Evolutionary conservation across 768 basidiomycete species (phyloP).

Genomic region (Mycena leptocephala): DNA sequence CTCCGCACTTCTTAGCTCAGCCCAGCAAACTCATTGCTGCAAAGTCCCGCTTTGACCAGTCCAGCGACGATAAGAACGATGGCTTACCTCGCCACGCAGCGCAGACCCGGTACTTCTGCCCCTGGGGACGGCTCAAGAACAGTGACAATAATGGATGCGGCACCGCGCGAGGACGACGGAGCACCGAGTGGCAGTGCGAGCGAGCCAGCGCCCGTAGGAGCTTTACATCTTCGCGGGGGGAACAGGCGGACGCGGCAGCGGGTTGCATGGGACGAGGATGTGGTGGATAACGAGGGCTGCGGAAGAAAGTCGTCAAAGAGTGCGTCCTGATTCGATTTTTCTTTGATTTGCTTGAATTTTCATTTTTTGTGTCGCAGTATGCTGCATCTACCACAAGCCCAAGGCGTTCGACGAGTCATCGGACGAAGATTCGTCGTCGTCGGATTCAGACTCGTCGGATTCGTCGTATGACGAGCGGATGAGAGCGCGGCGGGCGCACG

Average conservation of each 20-base stretch:
- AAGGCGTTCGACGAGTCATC: conserved; percentile 87
- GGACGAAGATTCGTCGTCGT: conserved; percentile 59
- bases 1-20: neutral
- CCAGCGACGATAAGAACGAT: neutral
- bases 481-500: neutral
- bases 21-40: too few species aligned
- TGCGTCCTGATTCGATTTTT: conserved; percentile 68
- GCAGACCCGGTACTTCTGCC: conserved; percentile 55
- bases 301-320: conserved; percentile 96
- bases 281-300: conserved; percentile 92
- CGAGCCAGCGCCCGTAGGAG: conserved; percentile 53
- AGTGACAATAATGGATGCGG: conserved; percentile 59
- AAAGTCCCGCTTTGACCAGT: too few species aligned
- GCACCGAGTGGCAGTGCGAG: conserved; percentile 29
- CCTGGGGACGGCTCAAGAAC: conserved; percentile 72
- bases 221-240: conserved; percentile 74
- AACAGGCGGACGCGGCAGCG: conserved; percentile 62
- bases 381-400: conserved; percentile 95
- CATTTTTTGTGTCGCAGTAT: conserved; percentile 70
- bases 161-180: conserved; percentile 46
- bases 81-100: conserved; percentile 38
- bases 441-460: conserved; percentile 58
- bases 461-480: conserved; percentile 43
- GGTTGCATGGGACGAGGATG: conserved; percentile 89
- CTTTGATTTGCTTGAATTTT: neutral